Evolutionary conservation across 345 rosid species (phyloP), one percentile per base, ranked within the genome.

Genomic region (Toxicodendron radicans): DNA sequence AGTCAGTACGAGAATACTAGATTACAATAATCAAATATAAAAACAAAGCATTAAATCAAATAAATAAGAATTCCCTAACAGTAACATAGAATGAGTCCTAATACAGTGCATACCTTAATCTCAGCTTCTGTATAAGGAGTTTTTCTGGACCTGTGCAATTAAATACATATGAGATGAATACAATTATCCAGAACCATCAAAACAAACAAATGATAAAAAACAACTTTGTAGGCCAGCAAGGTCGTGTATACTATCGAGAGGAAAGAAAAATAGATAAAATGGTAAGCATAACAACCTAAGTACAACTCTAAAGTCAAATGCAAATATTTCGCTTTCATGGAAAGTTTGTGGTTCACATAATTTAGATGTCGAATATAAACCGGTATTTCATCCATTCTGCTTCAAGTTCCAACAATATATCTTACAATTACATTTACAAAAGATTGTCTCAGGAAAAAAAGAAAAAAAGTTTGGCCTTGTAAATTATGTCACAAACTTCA

Each of bases 111-210:
- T 88, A 92, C 98, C 99, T 95, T 95, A 79, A 95, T 89, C 86
- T 95, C 99, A 67, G 89, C 91, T 81, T 95, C 98, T 35, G 98
- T 85, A 74, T 91, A 95, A 45, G 98, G 94, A 62, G 83, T 75
- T 75, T 66, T 73, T 67, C 99, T 82, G 41, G 80, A 87, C 88
- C 98, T 90, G 85, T 46, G 70, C 32, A 38, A 75, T 71, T 52
- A 56, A 74, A 74, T 7, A 7, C 60, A 61, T 10, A 23, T 10
- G 12, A 38, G 68, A 38, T 64, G 45, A 58, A 21, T 7, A 51
- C n/a, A 38, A 33, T 21, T 54, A 35, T 58, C 57, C 52, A 49
- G 58, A 14, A 23, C 7, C 30, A n/a, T 54, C n/a, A 71, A 49
- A 18, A 17, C 18, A 10, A 21, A 12, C 38, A n/a, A 23, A 38